Conservation (phyloP, 306 rosid species). For the Ormosia emarginata region DNA sequence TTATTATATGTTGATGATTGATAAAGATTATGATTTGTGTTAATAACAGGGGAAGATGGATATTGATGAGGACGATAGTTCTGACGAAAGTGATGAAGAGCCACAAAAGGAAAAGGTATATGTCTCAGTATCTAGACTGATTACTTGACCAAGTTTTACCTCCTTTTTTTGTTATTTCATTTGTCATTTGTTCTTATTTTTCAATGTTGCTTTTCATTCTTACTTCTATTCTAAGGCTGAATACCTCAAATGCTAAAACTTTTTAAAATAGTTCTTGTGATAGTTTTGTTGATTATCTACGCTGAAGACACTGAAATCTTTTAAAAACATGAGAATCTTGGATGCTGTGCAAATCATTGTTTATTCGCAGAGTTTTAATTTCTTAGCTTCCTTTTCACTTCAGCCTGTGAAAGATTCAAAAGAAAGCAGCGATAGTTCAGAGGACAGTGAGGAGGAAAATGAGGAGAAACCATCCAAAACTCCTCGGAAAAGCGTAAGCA, state of each 20-base stretch:
- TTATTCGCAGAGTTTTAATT: neutral
- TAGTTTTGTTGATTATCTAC: neutral
- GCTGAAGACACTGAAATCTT: neutral
- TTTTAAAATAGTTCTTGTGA: neutral
- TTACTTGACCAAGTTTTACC: neutral
- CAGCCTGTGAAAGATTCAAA: conserved; percentile 27
- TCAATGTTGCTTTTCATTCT: neutral
- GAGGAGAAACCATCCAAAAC: conserved; percentile 42
- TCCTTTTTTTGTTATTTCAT: neutral
- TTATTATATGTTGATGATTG: neutral
- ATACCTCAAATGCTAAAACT: neutral
- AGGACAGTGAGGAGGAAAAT: conserved; percentile 39
- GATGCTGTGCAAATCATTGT: neutral
- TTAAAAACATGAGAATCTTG: neutral
- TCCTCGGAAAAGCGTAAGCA: conserved; percentile 47
- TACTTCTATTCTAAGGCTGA: neutral
- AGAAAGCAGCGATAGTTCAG: conserved; percentile 24
- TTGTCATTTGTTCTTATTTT: neutral
- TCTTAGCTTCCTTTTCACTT: neutral
- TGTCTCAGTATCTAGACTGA: neutral
- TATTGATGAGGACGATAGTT: conserved; percentile 41
- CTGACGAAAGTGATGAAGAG: conserved; percentile 53
- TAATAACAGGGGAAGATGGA: conserved; percentile 43
- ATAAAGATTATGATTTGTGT: neutral
- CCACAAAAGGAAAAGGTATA: conserved; percentile 38